Percentiles rank a stretch among this genome's conserved stretches.
Conservation (phyloP, 1,139 yeast genomes). For the Trichomonascaceae sp. region DNA sequence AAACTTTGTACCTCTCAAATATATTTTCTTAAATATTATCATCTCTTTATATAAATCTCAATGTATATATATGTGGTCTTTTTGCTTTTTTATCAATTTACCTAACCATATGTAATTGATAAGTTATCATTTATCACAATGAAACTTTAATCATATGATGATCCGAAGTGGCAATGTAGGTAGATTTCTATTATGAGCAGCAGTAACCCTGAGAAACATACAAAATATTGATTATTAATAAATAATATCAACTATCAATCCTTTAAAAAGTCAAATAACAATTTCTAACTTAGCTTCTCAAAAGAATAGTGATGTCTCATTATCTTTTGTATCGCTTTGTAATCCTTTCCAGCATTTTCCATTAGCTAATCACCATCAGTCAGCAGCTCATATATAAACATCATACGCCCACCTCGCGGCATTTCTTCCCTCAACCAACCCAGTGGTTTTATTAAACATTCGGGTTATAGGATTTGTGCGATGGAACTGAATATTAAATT, state of each 20-base stretch:
- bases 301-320: background rate
- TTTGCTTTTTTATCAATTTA: no score
- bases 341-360: background rate
- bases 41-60: background rate
- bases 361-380: background rate
- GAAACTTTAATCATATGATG: background rate
- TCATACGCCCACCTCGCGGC: background rate
- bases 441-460: background rate
- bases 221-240: no score
- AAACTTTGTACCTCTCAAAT: no score
- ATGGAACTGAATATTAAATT: conserved; percentile 19
- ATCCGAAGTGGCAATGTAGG: background rate
- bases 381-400: background rate
- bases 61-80: background rate
- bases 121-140: background rate
- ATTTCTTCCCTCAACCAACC: background rate
- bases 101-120: background rate
- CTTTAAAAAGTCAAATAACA: no score
- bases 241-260: background rate
- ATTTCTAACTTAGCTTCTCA: background rate
- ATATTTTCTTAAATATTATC: no score
- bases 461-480: background rate
- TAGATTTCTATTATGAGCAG: no score
- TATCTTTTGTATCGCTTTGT: background rate
- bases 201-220: background rate